Percentiles rank a stretch among this genome's conserved stretches.
Conservation (phyloP, 2,329 filamentous ascomycete genomes). For the Fusarium devonianum region DNA sequence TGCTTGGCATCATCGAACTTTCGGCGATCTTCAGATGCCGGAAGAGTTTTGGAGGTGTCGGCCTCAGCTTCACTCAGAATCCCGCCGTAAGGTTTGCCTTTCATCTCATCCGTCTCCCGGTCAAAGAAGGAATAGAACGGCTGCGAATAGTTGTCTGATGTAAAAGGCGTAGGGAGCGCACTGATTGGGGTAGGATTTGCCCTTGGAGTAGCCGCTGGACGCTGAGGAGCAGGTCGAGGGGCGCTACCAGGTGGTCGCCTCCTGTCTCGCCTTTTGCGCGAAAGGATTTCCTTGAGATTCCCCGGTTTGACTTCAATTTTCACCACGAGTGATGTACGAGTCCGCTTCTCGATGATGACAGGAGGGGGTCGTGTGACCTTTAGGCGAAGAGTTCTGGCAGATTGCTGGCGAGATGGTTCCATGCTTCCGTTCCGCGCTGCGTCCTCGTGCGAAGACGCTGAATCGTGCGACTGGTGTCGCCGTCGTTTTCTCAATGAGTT, state of each 20-base stretch:
- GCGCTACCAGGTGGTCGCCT: conserved; percentile 38
- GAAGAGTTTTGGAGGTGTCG: conserved; percentile 88
- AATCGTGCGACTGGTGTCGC: conserved; percentile 56
- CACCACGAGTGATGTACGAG: conserved; percentile 46
- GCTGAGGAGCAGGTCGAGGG: conserved; percentile 34
- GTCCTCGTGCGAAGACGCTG: conserved; percentile 46
- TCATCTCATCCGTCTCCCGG: conserved; percentile 85
- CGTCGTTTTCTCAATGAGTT: conserved; percentile 62
- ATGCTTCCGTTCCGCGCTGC: conserved; percentile 42
- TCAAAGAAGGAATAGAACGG: conserved; percentile 91
- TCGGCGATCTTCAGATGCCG: conserved; percentile 78
- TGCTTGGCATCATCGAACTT: conserved; percentile 90
- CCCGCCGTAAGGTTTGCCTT: conserved; percentile 93
- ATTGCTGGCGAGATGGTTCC: conserved; percentile 43
- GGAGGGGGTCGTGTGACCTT: conserved; percentile 53
- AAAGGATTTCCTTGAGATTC: conserved; percentile 49
- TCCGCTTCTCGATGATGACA: conserved; percentile 52
- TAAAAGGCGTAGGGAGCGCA: conserved; percentile 62
- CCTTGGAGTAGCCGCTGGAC: conserved; percentile 37
- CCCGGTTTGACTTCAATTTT: conserved; percentile 49
- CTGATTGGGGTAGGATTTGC: conserved; percentile 30
- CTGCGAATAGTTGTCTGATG: conserved; percentile 69
- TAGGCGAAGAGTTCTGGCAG: conserved; percentile 66
- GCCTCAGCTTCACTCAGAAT: conserved; percentile 89
- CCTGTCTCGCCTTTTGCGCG: conserved; percentile 46